These are phyloP conservation scores for Leccinum fallax DNA, from an alignment of 1,284 basidiomycete species.

Conservation along the genomic window DNA sequence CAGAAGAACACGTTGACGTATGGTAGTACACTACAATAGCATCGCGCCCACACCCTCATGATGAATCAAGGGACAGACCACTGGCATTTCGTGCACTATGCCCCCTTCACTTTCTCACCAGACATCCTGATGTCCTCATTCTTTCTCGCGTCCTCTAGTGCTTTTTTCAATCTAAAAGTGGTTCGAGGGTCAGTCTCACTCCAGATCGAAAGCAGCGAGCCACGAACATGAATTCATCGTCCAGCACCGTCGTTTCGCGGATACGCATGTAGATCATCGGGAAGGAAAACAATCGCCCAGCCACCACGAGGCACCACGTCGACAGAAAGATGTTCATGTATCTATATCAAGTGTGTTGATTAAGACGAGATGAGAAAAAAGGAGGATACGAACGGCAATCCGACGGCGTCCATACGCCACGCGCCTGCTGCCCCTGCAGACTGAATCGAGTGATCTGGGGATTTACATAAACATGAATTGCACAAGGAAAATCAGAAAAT, in stretches of 20 bases:
- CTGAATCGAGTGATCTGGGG: constrained; percentile 38
- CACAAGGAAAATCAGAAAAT: neutral
- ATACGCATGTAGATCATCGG: constrained; percentile 38
- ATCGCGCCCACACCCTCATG: neutral
- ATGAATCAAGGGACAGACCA: neutral
- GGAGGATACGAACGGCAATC: constrained; percentile 22
- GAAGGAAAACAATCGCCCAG: constrained; percentile 33
- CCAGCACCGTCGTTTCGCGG: constrained; percentile 32
- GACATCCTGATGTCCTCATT: neutral
- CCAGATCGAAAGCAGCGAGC: neutral
- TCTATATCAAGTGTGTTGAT: neutral
- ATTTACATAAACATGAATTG: neutral
- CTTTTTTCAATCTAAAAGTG: constrained; percentile 3
- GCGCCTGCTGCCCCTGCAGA: constrained; percentile 39
- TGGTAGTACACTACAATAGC: neutral
- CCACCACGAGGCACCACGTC: constrained; percentile 36
- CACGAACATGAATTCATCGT: constrained; percentile 30
- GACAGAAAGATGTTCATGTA: constrained; percentile 32
- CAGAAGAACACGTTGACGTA: neutral
- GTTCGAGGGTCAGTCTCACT: neutral
- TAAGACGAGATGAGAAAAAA: neutral
- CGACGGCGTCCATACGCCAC: constrained; percentile 39
- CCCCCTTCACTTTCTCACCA: neutral
- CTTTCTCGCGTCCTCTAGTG: neutral
- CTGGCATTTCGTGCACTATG: neutral